A percentile compares a stretch with the other conserved stretches of the same genome.
These are phyloP conservation scores for Verticillium albo-atrum DNA, from an alignment of 2,329 filamentous ascomycete species.

Conservation along the genomic window DNA sequence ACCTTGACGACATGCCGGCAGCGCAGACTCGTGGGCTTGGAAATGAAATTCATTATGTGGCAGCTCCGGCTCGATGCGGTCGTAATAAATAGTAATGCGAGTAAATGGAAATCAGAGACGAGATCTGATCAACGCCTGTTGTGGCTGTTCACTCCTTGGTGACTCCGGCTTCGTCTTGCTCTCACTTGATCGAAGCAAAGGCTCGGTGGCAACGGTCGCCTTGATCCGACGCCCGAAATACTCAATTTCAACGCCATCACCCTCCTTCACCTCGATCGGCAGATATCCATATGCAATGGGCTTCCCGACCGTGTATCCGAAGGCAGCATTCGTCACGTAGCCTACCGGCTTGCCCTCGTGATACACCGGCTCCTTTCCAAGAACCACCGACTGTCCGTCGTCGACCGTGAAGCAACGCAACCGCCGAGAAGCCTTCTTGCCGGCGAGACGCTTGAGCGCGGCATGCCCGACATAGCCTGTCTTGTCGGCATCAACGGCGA, in stretches of 20 bases:
- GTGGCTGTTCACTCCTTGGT: neutral
- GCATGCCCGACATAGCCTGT: conserved; percentile 44
- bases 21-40: neutral
- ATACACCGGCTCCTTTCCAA: conserved; percentile 61
- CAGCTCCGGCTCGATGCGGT: neutral
- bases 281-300: conserved; percentile 58
- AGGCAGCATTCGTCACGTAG: conserved; percentile 58
- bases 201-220: conserved; percentile 49
- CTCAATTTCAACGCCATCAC: conserved; percentile 51
- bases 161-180: neutral
- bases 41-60: neutral
- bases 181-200: conserved; percentile 22
- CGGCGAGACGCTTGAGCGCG: conserved; percentile 37
- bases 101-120: neutral
- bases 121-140: neutral
- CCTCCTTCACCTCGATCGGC: conserved; percentile 39
- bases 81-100: neutral
- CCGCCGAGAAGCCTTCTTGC: conserved; percentile 23
- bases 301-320: conserved; percentile 54
- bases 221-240: conserved; percentile 53
- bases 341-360: conserved; percentile 40
- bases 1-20: neutral
- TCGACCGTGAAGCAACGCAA: conserved; percentile 50
- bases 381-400: conserved; percentile 50
- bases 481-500: conserved; percentile 44